Base-by-base conservation (phyloP, 140 eudicot genomes). In the Senecio squalidus region DNA sequence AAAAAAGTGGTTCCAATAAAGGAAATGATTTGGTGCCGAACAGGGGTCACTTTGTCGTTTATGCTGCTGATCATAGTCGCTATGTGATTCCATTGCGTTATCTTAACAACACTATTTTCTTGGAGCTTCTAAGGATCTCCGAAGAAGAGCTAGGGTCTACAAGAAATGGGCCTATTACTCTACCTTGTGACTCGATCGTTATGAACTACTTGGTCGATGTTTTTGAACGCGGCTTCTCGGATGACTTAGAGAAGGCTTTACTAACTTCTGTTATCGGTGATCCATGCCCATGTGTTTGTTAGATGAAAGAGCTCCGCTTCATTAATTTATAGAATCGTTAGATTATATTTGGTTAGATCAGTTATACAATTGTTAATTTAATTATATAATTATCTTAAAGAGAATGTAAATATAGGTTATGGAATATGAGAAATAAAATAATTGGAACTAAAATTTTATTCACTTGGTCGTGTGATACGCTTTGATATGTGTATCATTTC, bases 91-190 rank as follows among this genome's bases (percentile, higher is more conserved):
- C 76, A 4, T 31, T 78, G 30, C 72, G 56, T 58, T 78, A 72
- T 50, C 83, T 78, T 13, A 57, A 67, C 18, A 68, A 44, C 45
- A 66, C 68, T 34, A 67, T 78, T 31, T 67, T 78, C 20, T 24
- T 47, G n/a, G 72, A 39, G 69, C 76, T 72, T 25, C 51, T 78
- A 28, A 68, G 56, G 70, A 67, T 72, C 69, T 66, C 83, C 0
- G 76, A 78, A 53, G 83, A 73, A 16, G 79, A 78, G 72, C 67
- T 60, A 56, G 73, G 79, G 7, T 74, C 67, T 63, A 64, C 75
- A 38, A 34, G 45, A 18, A 50, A 67, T 13, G 68, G 69, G 11
- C 83, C 82, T 4, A 72, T 72, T 31, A 78, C 70, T 7, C 18
- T 78, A 41, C 67, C 76, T 21, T 78, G 73, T 44, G 79, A 78